phyloP scores from a whole-genome alignment of 2,329 filamentous ascomycete species.

The Aureobasidium sp. region DNA sequence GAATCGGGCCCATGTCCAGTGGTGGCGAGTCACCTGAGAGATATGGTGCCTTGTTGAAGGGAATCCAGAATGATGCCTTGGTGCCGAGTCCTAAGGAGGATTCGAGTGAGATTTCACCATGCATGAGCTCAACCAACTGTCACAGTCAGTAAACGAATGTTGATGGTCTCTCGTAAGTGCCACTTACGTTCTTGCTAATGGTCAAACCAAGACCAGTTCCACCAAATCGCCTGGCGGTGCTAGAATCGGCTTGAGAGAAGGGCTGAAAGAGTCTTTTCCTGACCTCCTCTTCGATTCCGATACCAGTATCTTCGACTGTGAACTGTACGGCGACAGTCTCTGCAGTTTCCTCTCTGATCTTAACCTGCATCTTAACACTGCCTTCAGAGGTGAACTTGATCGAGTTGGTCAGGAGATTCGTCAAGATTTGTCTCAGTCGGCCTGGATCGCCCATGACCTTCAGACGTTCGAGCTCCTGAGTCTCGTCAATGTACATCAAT shows the following conservation, averaged over 20 bases:
- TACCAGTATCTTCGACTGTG: constrained; percentile 67
- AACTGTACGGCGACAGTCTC: constrained; percentile 63
- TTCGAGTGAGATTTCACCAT: constrained; percentile 62
- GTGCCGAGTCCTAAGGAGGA: constrained; percentile 62
- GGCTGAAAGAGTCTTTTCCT: constrained; percentile 66
- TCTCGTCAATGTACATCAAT: constrained; percentile 61
- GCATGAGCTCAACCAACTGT: constrained; percentile 65
- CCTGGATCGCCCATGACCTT: constrained; percentile 83
- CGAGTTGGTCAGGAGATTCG: constrained; percentile 68
- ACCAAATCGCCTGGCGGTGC: constrained; percentile 69
- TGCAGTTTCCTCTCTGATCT: constrained; percentile 53
- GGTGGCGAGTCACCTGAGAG: constrained; percentile 42
- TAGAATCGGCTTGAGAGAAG: constrained; percentile 74
- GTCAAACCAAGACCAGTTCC: constrained; percentile 71
- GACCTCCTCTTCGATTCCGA: constrained; percentile 73
- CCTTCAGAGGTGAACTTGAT: constrained; percentile 68
- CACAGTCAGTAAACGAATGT: not conserved
- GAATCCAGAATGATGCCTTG: constrained; percentile 67
- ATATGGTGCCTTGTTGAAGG: constrained; percentile 62
- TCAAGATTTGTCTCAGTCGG: constrained; percentile 73
- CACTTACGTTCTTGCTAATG: constrained; percentile 63
- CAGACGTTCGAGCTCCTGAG: constrained; percentile 53
- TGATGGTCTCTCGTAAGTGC: too few relatives aligned
- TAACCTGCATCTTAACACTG: constrained; percentile 57
- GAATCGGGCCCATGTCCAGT: constrained; percentile 55